Base-by-base conservation (phyloP, 768 basidiomycete species). In the Mycena rosella region DNA sequence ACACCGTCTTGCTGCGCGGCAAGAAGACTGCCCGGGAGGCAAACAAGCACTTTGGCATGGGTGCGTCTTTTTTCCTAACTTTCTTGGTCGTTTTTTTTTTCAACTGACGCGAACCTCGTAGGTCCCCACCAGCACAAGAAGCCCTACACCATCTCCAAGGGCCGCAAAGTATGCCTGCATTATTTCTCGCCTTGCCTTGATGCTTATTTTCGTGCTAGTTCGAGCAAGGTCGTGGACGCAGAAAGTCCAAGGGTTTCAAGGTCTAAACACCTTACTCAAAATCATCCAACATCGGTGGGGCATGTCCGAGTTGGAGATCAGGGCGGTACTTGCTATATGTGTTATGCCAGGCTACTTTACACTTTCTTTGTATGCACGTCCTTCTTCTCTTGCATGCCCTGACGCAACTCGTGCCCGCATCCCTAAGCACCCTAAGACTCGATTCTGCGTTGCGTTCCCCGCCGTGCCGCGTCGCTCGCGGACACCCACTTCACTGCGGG, bases 111-210 rank as follows among this genome's bases (percentile, higher is more conserved):
- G 24, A 24, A 18, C 34, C 13, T 45, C 38, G 27, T 67, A 86
- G 89, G 92, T 72, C 96, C 96, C 63, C 95, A 96, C 91, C 95
- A 98, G 85, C 86, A 98, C 91, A 98, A 97, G 88, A 98, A 96
- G 85, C 98, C 98, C 53, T 93, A 96, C 85, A 94, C 96, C 52
- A 86, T 85, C 76, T 96, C 95, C 79, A 98, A 97, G 86, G 97
- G 98, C 70, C 94, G 96, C 89, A 98, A 98, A 84, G 91, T 91
- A 75, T 45, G 81, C 15, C 36, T 7, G 11, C 45, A 11, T 18
- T 11, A 5, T n/a, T 5, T 10, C 27, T 11, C 26, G 22, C 10
- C 40, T 1, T 24, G 36, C 14, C 18, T 24, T 27, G 15, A 58
- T 54, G 59, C 60, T 60, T 9, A 67, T 61, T 47, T 64, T n/a